Evolutionary conservation across 495 filamentous ascomycete species (phyloP).

Genomic region (Hamigera avellanea): DNA sequence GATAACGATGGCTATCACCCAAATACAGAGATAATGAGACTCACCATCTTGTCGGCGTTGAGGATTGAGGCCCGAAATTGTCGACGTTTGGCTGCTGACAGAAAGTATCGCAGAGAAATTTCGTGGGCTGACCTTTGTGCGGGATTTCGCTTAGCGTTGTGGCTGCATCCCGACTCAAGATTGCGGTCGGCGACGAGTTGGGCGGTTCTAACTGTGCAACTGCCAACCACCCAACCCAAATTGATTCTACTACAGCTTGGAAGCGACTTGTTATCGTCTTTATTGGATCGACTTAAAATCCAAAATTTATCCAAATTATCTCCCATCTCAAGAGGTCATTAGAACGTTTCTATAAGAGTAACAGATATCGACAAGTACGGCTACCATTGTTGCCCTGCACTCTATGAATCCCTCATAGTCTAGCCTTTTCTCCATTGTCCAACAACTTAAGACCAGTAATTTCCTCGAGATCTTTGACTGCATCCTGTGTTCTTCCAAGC

Average conservation of each 20-base stretch:
- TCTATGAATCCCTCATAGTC: constrained; percentile 14
- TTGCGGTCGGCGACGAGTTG: constrained; percentile 31
- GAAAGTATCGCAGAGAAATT: constrained; percentile 13
- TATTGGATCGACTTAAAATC: too few relatives aligned
- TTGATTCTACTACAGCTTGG: too few relatives aligned
- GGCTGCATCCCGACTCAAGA: constrained; percentile 27
- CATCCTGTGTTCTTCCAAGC: constrained; percentile 66
- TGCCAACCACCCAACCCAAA: too few relatives aligned
- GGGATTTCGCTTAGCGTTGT: constrained; percentile 35
- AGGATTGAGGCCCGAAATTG: constrained; percentile 21
- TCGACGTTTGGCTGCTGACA: constrained; percentile 21
- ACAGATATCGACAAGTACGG: too few relatives aligned
- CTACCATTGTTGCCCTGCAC: too few relatives aligned
- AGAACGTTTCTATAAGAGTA: too few relatives aligned
- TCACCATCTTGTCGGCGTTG: constrained; percentile 40
- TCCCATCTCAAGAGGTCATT: too few relatives aligned
- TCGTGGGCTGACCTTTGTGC: constrained; percentile 32
- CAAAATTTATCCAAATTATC: too few relatives aligned
- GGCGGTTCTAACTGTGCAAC: constrained; percentile 3
- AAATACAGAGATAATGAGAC: constrained; percentile 15
- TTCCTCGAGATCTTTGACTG: constrained; percentile 56
- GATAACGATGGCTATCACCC: constrained; percentile 13
- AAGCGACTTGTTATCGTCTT: too few relatives aligned
- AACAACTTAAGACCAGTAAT: constrained; percentile 44
- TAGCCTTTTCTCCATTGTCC: constrained; percentile 29